Base-by-base conservation (phyloP, 139 green algal genomes). In the Yamagishiella unicocca region DNA sequence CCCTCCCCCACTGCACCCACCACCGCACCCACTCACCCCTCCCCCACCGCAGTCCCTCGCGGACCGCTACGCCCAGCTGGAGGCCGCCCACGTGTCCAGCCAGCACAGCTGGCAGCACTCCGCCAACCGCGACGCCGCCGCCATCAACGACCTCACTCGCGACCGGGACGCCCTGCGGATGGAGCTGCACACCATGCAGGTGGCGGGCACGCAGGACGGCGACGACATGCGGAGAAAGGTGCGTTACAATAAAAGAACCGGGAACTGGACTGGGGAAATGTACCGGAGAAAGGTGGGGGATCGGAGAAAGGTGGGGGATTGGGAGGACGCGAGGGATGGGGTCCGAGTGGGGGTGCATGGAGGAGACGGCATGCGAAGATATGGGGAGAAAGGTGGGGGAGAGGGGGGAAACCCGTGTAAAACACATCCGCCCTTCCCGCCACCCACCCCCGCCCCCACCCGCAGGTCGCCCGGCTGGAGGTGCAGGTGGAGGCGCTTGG, bases 141-240 rank as follows among this genome's bases (percentile, higher is more conserved):
- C 33, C 31, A 33, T 82, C 8, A 19, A 35, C 31, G 61, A 83
- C 14, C 76, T 83, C 19, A 55, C 53, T 0, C 8, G 4, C 27
- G 77, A 84, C 40, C 37, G 77, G 10, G 77, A 84, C 55, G 25
- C 25, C 38, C 77, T 84, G n/a, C 55, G 42, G 37, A 21, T 54
- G 77, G 31, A 84, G 77, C 14, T 84, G 77, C 55, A 58, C 46
- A 2, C 27, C 35, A 22, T 71, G 54, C 21, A 83, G 76, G 43
- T 71, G 24, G 72, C 72, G 43, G 72, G 72, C 0, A 43, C 46
- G 14, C n/a, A 70, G 21, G 75, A 71, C 4, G 54, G 2, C 8
- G 35, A 70, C 35, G 75, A 83, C 33, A 2, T 83, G 50, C 17
- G 35, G 53, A 70, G 35, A 3, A 70, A 83, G 75, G 75, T 83